These are phyloP conservation scores for Coniochaeta hoffmannii DNA, from an alignment of 2,329 filamentous ascomycete genomes.

Conservation along the genomic window DNA sequence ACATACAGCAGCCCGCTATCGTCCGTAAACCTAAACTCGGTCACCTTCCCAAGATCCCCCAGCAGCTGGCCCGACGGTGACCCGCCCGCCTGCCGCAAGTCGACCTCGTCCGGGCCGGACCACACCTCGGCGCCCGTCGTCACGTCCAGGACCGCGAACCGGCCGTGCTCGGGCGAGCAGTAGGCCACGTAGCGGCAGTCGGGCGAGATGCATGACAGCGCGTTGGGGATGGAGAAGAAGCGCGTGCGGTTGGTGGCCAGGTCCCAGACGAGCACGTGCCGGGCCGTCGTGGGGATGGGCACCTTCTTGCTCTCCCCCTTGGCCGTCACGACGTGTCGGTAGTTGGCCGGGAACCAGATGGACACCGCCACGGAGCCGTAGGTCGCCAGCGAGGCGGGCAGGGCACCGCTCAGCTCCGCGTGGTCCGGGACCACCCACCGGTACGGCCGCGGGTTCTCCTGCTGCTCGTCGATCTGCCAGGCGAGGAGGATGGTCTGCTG, in stretches of 20 bases:
- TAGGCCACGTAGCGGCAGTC: constrained; percentile 17
- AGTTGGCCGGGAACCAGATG: constrained; percentile 17
- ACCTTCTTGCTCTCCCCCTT: constrained; percentile 8
- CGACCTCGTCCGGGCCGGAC: constrained; percentile 13
- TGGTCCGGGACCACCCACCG: constrained; percentile 13
- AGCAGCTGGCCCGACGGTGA: constrained; percentile 15
- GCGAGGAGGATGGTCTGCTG: constrained; percentile 14
- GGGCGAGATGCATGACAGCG: constrained; percentile 15
- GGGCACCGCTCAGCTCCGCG: constrained; percentile 12
- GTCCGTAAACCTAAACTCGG: constrained; percentile 29
- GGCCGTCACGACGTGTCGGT: constrained; percentile 8
- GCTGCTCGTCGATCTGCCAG: constrained; percentile 13
- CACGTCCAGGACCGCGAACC: constrained; percentile 14
- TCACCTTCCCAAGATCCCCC: constrained; percentile 25
- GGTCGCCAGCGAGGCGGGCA: constrained; percentile 13
- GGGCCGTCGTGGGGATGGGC: constrained; percentile 6
- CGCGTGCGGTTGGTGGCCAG: constrained; percentile 12
- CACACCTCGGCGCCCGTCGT: constrained; percentile 11
- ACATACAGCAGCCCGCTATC: constrained; percentile 28
- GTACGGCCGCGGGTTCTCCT: constrained; percentile 10
- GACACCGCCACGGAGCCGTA: constrained; percentile 14
- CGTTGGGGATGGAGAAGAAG: constrained; percentile 15
- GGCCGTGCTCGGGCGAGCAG: constrained; percentile 8
- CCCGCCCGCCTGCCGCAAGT: not conserved
- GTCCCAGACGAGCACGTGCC: constrained; percentile 16